Conservation (phyloP, 202 grass and related monocot species). For the Hordeum pubiflorum region DNA sequence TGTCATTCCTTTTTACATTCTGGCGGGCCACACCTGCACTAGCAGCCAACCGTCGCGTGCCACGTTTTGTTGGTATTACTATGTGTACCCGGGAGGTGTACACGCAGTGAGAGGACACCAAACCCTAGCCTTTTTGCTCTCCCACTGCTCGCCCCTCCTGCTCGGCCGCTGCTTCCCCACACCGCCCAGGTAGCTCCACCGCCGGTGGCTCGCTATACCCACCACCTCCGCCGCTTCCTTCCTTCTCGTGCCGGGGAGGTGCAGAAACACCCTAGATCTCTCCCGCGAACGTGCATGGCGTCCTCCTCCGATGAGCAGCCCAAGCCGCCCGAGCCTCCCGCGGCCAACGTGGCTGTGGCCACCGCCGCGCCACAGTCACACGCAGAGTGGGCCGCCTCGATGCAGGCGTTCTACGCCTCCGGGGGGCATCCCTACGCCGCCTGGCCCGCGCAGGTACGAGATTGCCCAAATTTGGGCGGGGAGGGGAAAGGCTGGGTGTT, state of each 20-base stretch:
- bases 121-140: constrained; percentile 55
- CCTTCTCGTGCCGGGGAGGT: background rate
- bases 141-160: background rate
- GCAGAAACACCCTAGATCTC: constrained; percentile 22
- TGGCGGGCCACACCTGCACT: background rate
- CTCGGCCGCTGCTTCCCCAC: constrained; percentile 16
- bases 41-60: background rate
- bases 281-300: constrained; percentile 1
- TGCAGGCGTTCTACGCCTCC: constrained; percentile 60
- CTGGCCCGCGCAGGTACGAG: constrained; percentile 73
- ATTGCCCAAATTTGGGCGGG: background rate
- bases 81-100: background rate
- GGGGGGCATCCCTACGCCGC: constrained; percentile 57
- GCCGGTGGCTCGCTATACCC: constrained; percentile 31
- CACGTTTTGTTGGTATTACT: constrained; percentile 6
- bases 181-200: constrained; percentile 36
- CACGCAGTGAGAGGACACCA: background rate
- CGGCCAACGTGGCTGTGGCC: background rate
- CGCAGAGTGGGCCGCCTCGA: constrained; percentile 49
- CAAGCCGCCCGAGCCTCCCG: constrained; percentile 50
- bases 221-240: background rate
- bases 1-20: background rate
- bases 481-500: background rate
- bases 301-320: constrained; percentile 67
- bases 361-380: constrained; percentile 18